Evolutionary conservation across 1,284 basidiomycete species (phyloP).

Genomic region (Cryptococcus sp.): DNA sequence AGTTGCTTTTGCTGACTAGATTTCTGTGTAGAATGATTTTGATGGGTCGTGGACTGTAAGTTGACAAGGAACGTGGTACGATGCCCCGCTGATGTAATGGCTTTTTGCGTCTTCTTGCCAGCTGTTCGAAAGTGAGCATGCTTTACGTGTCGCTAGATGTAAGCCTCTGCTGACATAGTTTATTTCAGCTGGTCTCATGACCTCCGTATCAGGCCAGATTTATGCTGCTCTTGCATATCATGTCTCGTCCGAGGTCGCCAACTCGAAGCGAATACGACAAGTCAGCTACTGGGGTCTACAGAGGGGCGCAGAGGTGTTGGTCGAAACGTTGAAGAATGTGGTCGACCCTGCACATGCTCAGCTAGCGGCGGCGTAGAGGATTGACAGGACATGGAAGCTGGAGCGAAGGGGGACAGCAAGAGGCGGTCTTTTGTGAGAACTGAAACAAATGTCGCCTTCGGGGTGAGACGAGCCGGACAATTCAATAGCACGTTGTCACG

Average conservation of each 20-base stretch:
- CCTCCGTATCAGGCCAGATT: conserved; percentile 56
- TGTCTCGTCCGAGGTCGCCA: conserved; percentile 75
- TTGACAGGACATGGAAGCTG: background rate
- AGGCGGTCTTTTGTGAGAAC: too few species aligned
- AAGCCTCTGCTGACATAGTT: conserved; percentile 1
- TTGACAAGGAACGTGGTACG: conserved; percentile 60
- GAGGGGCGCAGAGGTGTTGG: conserved; percentile 66
- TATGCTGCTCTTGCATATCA: conserved; percentile 91
- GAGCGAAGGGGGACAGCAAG: too few species aligned
- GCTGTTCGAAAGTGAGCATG: conserved; percentile 43
- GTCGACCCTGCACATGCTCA: conserved; percentile 54
- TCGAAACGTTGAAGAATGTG: conserved; percentile 62
- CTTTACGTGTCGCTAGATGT: background rate
- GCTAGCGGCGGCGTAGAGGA: conserved; percentile 8
- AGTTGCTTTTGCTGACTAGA: background rate
- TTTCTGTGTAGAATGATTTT: conserved; percentile 28
- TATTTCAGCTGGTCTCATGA: conserved; percentile 45
- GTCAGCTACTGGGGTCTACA: conserved; percentile 82
- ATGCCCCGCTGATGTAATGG: background rate
- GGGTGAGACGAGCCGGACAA: too few species aligned
- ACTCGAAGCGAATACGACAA: conserved; percentile 80
- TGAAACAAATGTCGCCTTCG: too few species aligned
- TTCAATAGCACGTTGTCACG: too few species aligned
- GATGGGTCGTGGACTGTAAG: conserved; percentile 49
- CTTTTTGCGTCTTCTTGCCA: conserved; percentile 4